Base-by-base conservation (phyloP, 441 rosid species). In the Raphanus hybrid region DNA sequence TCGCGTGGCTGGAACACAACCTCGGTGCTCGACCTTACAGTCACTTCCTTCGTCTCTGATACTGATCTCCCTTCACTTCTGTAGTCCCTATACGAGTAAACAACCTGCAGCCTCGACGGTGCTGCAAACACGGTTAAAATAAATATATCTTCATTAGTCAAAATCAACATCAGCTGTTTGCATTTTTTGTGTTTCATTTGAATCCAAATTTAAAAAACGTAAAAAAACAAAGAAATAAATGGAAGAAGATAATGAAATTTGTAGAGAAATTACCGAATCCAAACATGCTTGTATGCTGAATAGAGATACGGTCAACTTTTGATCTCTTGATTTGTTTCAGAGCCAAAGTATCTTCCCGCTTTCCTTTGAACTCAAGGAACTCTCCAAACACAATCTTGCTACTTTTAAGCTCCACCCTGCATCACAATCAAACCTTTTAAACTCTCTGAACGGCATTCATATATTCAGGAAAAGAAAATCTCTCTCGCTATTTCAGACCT, bases 231-330 rank as follows among this genome's bases (percentile, higher is more conserved):
- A 23, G 26, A 23, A 23, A 23, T 23, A 23, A 23, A 23, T 23
- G 26, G 26, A 23, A 23, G 26, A 23, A 23, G 26, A 23, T 23
- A 23, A 23, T 23, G 26, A 23, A 23, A 23, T 23, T 23, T 23
- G 26, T 23, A 23, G 26, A 23, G 26, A 96, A 23, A 23, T 23
- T 23, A 23, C 26, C 26, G 26, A 23, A 81, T 74, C 99, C 99
- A 79, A 96, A 76, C 97, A 93, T 92, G 85, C 99, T 93, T 4
- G 91, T 90, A 84, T 89, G 87, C 78, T 96, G 98, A 62, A 92
- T 64, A 64, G 84, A 57, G 75, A 92, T 14, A 35, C 52, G 87
- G 61, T 88, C 80, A 20, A 92, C 85, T 88, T 89, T 87, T 6
- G 97, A 91, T 82, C 97, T 87, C 81, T 88, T 85, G 80, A 92